Evolutionary conservation across 192 early-diverging fungal species (phyloP), one percentile per base, ranked within the genome.

Genomic region (Coemansia sp.): DNA sequence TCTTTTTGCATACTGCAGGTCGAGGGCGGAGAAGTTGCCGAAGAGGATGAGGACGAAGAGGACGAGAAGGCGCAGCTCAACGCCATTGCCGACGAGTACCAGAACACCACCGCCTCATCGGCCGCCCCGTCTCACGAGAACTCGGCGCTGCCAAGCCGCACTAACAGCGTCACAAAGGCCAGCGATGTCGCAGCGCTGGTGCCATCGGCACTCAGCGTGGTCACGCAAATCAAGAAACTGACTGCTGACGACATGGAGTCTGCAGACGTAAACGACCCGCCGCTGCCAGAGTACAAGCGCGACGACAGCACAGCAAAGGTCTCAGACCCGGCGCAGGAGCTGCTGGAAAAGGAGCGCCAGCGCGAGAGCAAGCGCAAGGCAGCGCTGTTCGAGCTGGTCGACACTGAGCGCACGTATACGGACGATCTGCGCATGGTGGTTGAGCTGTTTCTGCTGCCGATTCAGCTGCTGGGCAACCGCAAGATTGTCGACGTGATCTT

Each of bases 341-440:
- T 57, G 19, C 31, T 39, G n/a, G 62, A 75, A 21, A 68, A 46
- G 49, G 65, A 68, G 53, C 65, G 66, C 19, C 61, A 64, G 41
- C 61, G 61, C 28, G 72, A 75, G 39, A 28, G 45, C 22, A 75
- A 75, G 65, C 65, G 72, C 53, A 75, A 75, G 54, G 72, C 65
- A 0, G 72, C 72, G 11, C 55, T 75, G 44, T 75, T 75, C 47
- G 72, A 75, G 53, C 61, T 75, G 20, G 54, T 75, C 19, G 60
- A 67, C 43, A 75, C 71, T 6, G 71, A 75, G 48, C 71, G 65
- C 48, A 58, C 60, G 2, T 75, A 64, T 30, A 75, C 71, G 12
- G 67, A 67, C 17, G 71, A 75, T 31, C 53, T 75, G 55, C 64
- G 71, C 50, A 66, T 75, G 71, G 60, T 75, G n/a, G 71, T 75